Evolutionary conservation across 768 basidiomycete genomes (phyloP), one percentile per base, ranked within the genome.

Genomic region (Sistotremastrum suecicum): DNA sequence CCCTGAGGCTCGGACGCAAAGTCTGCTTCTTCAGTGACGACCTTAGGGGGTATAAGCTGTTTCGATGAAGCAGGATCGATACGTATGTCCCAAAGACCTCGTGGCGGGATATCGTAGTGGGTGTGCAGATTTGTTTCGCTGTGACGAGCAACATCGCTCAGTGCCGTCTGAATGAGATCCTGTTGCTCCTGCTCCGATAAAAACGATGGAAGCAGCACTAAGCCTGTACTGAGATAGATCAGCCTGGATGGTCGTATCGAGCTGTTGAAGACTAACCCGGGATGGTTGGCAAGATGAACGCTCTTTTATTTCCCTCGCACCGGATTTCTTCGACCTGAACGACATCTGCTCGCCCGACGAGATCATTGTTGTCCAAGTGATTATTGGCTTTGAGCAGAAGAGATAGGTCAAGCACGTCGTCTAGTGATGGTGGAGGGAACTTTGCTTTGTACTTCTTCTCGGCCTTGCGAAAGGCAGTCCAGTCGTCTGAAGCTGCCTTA

Each of bases 121-220:
- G 78, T 74, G 46, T 92, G 84, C 20, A 97, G 78, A 53, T 90
- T 94, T 0, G 88, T 92, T 46, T 84, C 80, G 58, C 95, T 95
- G 35, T 69, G 62, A 3, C 70, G 69, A 1, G 91, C 83, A 53
- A 92, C 88, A 12, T 81, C 72, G 7, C 67, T 56, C 5, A 99
- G 74, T 28, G 85, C 75, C 75, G 86, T 84, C 45, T 62, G 63
- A 29, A 86, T 69, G 4, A 97, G 71, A 1, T 69, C 58, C 28
- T 77, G 72, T 57, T 98, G 94, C 35, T 76, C 68, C 11, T 63
- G 56, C 0, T 63, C 63, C 2, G 78, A 65, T 11, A 95, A 55
- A 55, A 82, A 90, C 0, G 70, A 68, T 7, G 94, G 91, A 4
- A 99, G 62, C 20, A 95, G 60, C 12, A 97, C 81, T 30, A 97